Evolutionary conservation across 306 rosid species (phyloP), one percentile per base, ranked within the genome.

Genomic region (Crotalaria pallida): DNA sequence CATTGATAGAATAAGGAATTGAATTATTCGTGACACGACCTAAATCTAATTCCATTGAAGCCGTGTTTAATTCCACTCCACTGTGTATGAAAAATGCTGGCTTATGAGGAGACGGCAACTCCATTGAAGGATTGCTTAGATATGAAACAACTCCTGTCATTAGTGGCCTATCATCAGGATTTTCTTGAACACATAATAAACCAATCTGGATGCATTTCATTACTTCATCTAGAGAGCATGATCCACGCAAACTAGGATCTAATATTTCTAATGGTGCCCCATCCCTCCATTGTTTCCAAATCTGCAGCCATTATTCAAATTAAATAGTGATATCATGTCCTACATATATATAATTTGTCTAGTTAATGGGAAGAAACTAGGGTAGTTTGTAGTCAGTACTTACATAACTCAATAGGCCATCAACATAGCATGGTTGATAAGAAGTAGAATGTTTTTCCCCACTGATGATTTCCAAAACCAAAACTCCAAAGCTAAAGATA

Each of bases 131-230:
- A 10, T 60, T 77, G 1, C 19, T 79, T 9, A 83, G 52, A 38
- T 45, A 65, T 55, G 73, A 9, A 52, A 77, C 78, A 11, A 83
- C 58, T 1, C 15, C 6, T 10, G 75, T 47, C 73, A 83, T 79
- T 0, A 72, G 43, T 13, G 86, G 84, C 22, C 84, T 71, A 1
- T 71, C 79, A 1, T 6, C 19, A 22, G 77, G 84, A 47, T 75
- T 78, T 33, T 68, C 73, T 11, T 82, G 81, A 9, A 78, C 83
- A 18, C 86, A 82, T 18, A 82, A 60, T 43, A 83, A 78, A 34
- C 79, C 84, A 5, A 83, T 67, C 0, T 79, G 74, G 11, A 83
- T 71, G 38, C 79, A 71, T 24, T 49, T 71, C 10, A 59, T 29
- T 5, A 67, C 65, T 47, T 79, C 79, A 0, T 3, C 41, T 3